Base-by-base conservation (phyloP, 2,329 filamentous ascomycete genomes). In the Colletotrichum lindemuthianum region DNA sequence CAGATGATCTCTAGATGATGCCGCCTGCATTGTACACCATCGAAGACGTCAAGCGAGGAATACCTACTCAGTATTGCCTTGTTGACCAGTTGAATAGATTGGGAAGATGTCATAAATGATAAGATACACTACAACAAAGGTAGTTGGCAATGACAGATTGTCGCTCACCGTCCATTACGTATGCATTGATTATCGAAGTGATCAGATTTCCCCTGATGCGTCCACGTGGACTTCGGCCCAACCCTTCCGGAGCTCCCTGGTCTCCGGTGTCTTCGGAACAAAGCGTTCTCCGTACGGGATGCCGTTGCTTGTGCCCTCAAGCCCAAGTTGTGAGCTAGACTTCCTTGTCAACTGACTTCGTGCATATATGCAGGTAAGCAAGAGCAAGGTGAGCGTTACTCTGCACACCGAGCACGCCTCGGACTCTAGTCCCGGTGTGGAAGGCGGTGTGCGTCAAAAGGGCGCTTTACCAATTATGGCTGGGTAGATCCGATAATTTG, bases 401-500 rank as follows among this genome's bases (percentile, higher is more conserved):
- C 11, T 33, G 12, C 16, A 50, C 45, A 52, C 53, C 47, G 40
- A 63, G 40, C 24, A 48, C 37, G 34, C 16, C 24, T 10, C 9
- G 33, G 34, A n/a, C 12, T 6, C 7, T 32, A 8, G 11, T 36
- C 63, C 40, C 2, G 8, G 44, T 39, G 0, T 8, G 15, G 63
- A 40, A 66, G 52, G 59, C 63, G 63, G 63, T 65, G 44, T n/a
- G 15, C 4, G 1, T 2, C 2, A 0, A 11, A 1, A 8, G 1
- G 0, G 16, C 57, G 36, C 57, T 32, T 55, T 41, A 9, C 51
- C 51, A 6, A 13, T 60, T 56, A 10, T 33, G 61, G 61, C 60
- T 57, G 40, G 39, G 34, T 51, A 56, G 50, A 39, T 63, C 59
- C 63, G 63, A 66, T 63, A 63, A 63, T 58, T 52, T 59, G 39